These are phyloP conservation scores for Candida cerambycidarum DNA, from an alignment of 805 yeast genomes.

Conservation along the genomic window DNA sequence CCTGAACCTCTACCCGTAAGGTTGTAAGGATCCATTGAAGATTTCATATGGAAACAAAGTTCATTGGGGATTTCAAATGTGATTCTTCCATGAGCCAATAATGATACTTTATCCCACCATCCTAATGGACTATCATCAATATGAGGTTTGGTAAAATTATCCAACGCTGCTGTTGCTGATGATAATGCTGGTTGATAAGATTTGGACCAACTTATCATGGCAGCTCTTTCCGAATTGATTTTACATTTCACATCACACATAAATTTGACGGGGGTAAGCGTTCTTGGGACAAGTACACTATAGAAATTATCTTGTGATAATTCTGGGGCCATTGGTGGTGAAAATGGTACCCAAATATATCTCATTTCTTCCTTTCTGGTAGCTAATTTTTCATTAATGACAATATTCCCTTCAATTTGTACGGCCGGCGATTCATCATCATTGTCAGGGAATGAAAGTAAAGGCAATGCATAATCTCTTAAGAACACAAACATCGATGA, in stretches of 20 bases:
- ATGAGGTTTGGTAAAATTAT: slow-evolving; percentile 45
- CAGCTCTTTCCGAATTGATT: slow-evolving; percentile 46
- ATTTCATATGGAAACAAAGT: slow-evolving; percentile 61
- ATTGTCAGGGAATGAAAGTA: slow-evolving; percentile 48
- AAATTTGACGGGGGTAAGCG: slow-evolving; percentile 62
- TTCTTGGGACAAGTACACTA: slow-evolving; percentile 58
- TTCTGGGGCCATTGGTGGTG: slow-evolving; percentile 46
- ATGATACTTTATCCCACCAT: slow-evolving; percentile 55
- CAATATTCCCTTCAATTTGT: slow-evolving; percentile 44
- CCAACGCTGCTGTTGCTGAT: slow-evolving; percentile 45
- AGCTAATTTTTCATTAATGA: slow-evolving; percentile 57
- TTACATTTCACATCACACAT: slow-evolving; percentile 49
- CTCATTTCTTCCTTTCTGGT: slow-evolving; percentile 45
- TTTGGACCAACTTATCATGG: slow-evolving; percentile 63
- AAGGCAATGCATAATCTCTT: slow-evolving; percentile 58
- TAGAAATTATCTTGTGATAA: slow-evolving; percentile 47
- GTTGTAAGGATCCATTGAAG: slow-evolving; percentile 59
- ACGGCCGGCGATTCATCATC: slow-evolving; percentile 26
- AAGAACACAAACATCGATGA: slow-evolving; percentile 44
- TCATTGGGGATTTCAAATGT: slow-evolving; percentile 49
- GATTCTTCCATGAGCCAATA: slow-evolving; percentile 54
- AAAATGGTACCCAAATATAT: slow-evolving; percentile 56
- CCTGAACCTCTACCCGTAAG: slow-evolving; percentile 61
- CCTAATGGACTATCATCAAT: slow-evolving; percentile 47
- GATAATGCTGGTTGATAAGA: slow-evolving; percentile 60